A percentile compares a stretch with the other conserved stretches of the same genome.
Conservation (phyloP, 2,329 filamentous ascomycete species). For the Neurospora sp. region DNA sequence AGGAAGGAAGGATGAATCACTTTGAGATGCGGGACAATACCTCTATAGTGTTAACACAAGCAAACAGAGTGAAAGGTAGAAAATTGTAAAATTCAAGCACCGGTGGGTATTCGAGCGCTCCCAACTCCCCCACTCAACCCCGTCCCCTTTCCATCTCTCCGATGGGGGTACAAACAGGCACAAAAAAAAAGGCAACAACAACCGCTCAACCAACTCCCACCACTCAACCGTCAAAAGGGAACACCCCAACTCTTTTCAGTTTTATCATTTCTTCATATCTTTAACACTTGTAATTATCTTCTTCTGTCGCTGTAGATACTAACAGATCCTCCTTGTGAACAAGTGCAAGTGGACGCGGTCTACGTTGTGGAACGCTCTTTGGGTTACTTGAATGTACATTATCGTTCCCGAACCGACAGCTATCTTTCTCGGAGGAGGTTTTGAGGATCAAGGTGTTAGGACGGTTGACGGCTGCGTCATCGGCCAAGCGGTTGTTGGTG, state of each 20-base stretch:
- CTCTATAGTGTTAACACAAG: too few species aligned
- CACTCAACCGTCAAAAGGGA: background rate
- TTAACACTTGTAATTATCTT: background rate
- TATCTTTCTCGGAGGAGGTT: background rate
- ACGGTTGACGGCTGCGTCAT: background rate
- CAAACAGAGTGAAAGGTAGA: background rate
- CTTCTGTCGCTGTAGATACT: background rate
- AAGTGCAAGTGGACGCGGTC: background rate
- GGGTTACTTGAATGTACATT: background rate
- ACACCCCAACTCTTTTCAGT: background rate
- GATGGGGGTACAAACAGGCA: too few species aligned
- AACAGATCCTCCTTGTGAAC: background rate
- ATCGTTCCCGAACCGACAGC: background rate
- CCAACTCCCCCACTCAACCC: too few species aligned
- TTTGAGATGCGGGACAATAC: background rate
- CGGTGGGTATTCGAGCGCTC: background rate
- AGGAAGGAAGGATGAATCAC: background rate
- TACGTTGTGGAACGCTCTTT: background rate
- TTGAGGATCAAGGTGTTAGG: background rate
- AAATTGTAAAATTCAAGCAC: background rate
- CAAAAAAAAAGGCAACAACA: background rate
- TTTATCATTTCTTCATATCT: too few species aligned
- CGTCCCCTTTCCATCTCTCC: too few species aligned
- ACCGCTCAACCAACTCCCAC: background rate
- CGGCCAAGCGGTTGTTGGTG: background rate